Base-by-base conservation (phyloP, 495 filamentous ascomycete species). In the Jackrogersella minutella region DNA sequence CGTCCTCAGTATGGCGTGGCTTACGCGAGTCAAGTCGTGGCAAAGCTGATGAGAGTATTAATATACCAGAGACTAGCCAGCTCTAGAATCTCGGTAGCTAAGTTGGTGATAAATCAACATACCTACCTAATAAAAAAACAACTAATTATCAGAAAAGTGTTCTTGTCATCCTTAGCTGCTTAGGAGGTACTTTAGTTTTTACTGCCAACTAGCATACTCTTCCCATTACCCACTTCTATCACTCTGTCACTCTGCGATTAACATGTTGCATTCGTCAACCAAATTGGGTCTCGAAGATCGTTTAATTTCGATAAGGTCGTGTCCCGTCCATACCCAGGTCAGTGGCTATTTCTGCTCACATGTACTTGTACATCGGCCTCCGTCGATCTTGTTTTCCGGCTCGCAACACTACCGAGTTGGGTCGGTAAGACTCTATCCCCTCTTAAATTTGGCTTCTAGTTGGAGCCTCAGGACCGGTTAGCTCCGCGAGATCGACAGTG, bases 241-340 rank as follows among this genome's bases (percentile, higher is more conserved):
- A 51, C 13, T n/a, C 51, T 24, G 47, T 64, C 52, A 49, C 43
- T 49, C 37, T 68, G 56, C 66, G 66, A 69, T 69, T 69, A 61
- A 62, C 17, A 24, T 62, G 66, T 69, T 49, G 61, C 61, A 69
- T 69, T 65, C 51, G 66, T 65, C 61, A 62, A 51, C 57, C 60
- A 58, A 69, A 65, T 58, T 69, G 39, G 66, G 68, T 40, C 41
- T 62, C 31, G 63, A 69, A 69, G 66, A 69, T 69, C 61, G 56
- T 69, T 69, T 70, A 70, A 70, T 70, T 70, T 70, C 63, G 68
- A 70, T 70, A 70, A 70, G 68, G 68, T 70, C 68, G 52, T 60
- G 62, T 70, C 62, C 68, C 62, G 62, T 34, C 14, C 58, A 49
- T 33, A 41, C 39, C 58, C 68, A 66, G 51, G 62, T 59, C 58